A percentile compares a stretch with the other conserved stretches of the same genome.
Evolutionary conservation across 164 flowering plant genomes (phyloP).

Genomic region (Aristolochia contorta): DNA sequence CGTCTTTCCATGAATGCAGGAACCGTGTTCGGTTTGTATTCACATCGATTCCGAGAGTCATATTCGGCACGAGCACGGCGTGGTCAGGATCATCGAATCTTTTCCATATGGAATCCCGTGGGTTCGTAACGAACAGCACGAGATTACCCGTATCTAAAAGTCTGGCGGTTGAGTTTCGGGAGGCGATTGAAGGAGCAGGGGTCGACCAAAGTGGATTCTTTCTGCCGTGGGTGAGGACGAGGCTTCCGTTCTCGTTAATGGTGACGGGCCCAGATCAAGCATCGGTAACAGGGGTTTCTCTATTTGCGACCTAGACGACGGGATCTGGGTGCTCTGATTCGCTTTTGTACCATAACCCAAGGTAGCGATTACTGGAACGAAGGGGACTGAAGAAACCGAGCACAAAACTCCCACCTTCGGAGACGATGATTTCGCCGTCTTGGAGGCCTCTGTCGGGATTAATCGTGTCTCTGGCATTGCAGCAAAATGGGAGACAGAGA

Average conservation of each 20-base stretch:
- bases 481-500: too few relatives aligned
- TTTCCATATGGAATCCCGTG: conserved; percentile 32
- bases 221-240: conserved; percentile 7
- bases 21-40: neutral
- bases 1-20: too few relatives aligned
- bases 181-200: too few relatives aligned
- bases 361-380: too few relatives aligned
- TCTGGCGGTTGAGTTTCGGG: too few relatives aligned
- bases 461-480: too few relatives aligned
- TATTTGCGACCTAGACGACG: too few relatives aligned
- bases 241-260: conserved; percentile 13
- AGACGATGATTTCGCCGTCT: neutral
- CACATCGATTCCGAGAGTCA: neutral
- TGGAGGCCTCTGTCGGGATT: neutral
- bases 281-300: too few relatives aligned
- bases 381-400: too few relatives aligned
- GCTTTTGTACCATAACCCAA: too few relatives aligned
- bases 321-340: too few relatives aligned
- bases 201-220: too few relatives aligned
- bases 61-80: neutral
- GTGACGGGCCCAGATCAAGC: conserved; percentile 28
- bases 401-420: neutral
- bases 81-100: conserved; percentile 10
- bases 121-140: conserved; percentile 9
- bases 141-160: conserved; percentile 50